Evolutionary conservation across 495 filamentous ascomycete species (phyloP).

Genomic region (Hypoxylon intermedium): DNA sequence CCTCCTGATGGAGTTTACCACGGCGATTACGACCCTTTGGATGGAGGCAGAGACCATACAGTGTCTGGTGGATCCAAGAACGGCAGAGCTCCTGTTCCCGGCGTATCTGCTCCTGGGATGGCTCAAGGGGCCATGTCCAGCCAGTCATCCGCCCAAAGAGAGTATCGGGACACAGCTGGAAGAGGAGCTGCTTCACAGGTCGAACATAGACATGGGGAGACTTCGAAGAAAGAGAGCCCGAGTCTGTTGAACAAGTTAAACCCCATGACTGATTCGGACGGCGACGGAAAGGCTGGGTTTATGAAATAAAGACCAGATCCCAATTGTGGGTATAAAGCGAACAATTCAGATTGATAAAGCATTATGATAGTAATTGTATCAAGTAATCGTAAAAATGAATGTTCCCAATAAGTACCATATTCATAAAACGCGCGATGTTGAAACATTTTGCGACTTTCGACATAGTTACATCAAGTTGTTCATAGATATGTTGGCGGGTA

Average conservation of each 20-base stretch:
- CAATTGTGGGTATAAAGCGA: too few species aligned
- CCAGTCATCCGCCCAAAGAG: constrained; percentile 18
- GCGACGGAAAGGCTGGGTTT: constrained; percentile 55
- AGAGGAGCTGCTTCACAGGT: not conserved
- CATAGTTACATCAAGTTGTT: too few species aligned
- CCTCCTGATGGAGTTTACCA: constrained; percentile 24
- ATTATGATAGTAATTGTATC: too few species aligned
- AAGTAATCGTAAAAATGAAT: too few species aligned
- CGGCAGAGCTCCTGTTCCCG: constrained; percentile 17
- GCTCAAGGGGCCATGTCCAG: constrained; percentile 5
- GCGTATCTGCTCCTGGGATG: not conserved
- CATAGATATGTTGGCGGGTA: too few species aligned
- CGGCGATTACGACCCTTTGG: constrained; percentile 30
- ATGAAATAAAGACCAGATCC: constrained; percentile 42
- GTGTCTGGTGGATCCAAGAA: not conserved
- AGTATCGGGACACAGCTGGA: constrained; percentile 4
- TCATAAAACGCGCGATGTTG: too few species aligned
- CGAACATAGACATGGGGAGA: not conserved
- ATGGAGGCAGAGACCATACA: constrained; percentile 15
- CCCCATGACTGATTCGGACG: constrained; percentile 53
- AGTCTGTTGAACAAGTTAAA: constrained; percentile 57
- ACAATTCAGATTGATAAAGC: too few species aligned
- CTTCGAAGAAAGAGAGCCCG: constrained; percentile 37
- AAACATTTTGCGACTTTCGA: too few species aligned
- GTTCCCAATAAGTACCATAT: too few species aligned